Base-by-base conservation (phyloP, 331 rosid species). In the Dryas integrifolia region DNA sequence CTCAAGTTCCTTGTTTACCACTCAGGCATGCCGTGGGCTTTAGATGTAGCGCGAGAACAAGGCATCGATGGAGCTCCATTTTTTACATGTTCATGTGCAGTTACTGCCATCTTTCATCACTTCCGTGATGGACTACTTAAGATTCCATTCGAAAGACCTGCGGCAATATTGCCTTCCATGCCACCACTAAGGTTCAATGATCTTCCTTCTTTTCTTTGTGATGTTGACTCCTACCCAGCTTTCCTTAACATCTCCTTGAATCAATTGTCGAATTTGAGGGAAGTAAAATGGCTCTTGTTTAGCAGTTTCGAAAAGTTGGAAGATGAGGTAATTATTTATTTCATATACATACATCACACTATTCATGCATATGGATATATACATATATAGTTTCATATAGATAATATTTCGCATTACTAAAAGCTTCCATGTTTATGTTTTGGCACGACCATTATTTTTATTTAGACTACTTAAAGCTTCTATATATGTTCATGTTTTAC, bases 291-390 rank as follows among this genome's bases (percentile, higher is more conserved):
- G 60, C 47, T 65, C 65, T 58, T 77, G 16, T 14, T 43, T 40
- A 72, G 65, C 69, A 78, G 77, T 45, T 78, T 55, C 35, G 66
- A 72, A 9, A 45, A 57, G 55, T 66, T 78, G 62, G 82, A 78
- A 60, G 60, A 72, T 35, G 52, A 40, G 70, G 70, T 73, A 60
- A 59, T 3, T 30, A 30, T 30, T 11, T 7, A 7, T 7, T 56
- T 59, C 4, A 59, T 24, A 11, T 7, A 56, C 21, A 55, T 18
- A 7, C 59, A 56, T 56, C 35, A 30, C 35, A 30, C 3, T 30
- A 30, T 30, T 18, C 61, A 12, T 56, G 38, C 30, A 53, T 53
- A 53, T 53, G 24, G 24, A 21, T 21, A 21, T 21, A 21, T 21
- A 21, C 24, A 21, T 21, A 21, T 21, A 21, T 21, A 21, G 24